These are phyloP conservation scores for Fusarium liriodendri DNA, from an alignment of 2,329 filamentous ascomycete species.

Conservation along the genomic window DNA sequence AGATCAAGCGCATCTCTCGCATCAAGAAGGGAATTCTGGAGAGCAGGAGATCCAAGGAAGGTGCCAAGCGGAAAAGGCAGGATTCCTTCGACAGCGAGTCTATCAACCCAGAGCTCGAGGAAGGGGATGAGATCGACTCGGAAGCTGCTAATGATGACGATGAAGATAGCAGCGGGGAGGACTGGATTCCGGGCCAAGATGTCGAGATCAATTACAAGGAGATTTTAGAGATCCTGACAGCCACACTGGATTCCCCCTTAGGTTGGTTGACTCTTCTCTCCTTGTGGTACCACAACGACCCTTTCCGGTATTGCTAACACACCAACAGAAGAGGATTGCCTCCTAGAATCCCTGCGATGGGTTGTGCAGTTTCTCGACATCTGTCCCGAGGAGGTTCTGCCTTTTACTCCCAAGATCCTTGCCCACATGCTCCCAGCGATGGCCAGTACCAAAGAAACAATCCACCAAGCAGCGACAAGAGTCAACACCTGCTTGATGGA, in stretches of 20 bases:
- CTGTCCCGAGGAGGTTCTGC: constrained; percentile 94
- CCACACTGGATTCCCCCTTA: constrained; percentile 84
- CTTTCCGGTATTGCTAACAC: constrained; percentile 24
- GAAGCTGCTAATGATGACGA: constrained; percentile 68
- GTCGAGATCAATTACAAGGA: constrained; percentile 93
- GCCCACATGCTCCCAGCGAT: constrained; percentile 94
- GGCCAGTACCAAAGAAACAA: constrained; percentile 89
- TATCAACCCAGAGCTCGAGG: constrained; percentile 66
- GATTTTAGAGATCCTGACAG: constrained; percentile 91
- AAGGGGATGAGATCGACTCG: constrained; percentile 70
- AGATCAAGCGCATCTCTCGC: constrained; percentile 93
- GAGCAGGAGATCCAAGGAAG: constrained; percentile 78
- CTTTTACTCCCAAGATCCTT: constrained; percentile 91
- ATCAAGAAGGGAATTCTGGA: constrained; percentile 94
- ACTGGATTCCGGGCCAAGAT: constrained; percentile 98
- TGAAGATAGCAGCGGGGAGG: constrained; percentile 78
- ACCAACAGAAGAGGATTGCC: constrained; percentile 82
- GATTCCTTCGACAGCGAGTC: constrained; percentile 76
- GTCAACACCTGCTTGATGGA: constrained; percentile 94
- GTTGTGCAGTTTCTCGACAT: constrained; percentile 97
- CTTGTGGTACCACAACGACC: too few species aligned
- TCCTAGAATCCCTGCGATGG: constrained; percentile 92
- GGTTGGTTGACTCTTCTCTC: constrained; percentile 61
- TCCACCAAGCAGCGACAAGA: constrained; percentile 86
- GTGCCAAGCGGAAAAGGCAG: constrained; percentile 76